phyloP scores from a whole-genome alignment of 2,329 filamentous ascomycete genomes.

The Aschersonia sp. region DNA sequence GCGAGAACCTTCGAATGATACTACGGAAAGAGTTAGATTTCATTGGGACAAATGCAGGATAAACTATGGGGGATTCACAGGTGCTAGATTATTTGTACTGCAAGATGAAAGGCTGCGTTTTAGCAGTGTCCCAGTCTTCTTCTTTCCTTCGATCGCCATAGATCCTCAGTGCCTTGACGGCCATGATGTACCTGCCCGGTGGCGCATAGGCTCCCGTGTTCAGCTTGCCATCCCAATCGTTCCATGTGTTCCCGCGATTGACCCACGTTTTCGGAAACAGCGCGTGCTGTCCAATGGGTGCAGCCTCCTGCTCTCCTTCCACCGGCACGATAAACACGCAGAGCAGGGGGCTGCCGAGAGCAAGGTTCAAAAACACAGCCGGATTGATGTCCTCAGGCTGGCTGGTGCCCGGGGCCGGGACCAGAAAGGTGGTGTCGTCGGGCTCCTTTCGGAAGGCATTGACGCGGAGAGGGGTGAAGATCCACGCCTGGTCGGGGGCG shows the following conservation, averaged over 20 bases:
- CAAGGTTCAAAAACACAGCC: neutral
- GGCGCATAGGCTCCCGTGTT: slow-evolving; percentile 24
- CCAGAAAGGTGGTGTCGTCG: neutral
- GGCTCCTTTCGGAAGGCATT: neutral
- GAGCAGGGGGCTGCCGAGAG: neutral
- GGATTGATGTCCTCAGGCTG: neutral
- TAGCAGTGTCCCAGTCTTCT: slow-evolving; percentile 22
- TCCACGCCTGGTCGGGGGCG: neutral
- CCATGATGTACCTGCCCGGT: slow-evolving; percentile 27
- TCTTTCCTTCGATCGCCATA: slow-evolving; percentile 22
- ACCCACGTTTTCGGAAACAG: neutral
- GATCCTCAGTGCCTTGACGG: slow-evolving; percentile 26
- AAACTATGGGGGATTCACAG: no score
- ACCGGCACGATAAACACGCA: neutral
- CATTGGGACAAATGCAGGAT: no score
- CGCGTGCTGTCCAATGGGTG: neutral
- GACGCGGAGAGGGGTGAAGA: neutral
- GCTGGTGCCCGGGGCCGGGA: neutral
- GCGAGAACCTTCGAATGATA: no score
- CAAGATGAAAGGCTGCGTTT: neutral
- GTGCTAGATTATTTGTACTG: neutral
- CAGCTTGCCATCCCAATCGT: slow-evolving; percentile 24
- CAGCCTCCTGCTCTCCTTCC: neutral
- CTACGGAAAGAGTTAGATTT: no score
- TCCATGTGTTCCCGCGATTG: neutral